Evolutionary conservation across 2,329 filamentous ascomycete species (phyloP).

Genomic region (Talaromyces sp.): DNA sequence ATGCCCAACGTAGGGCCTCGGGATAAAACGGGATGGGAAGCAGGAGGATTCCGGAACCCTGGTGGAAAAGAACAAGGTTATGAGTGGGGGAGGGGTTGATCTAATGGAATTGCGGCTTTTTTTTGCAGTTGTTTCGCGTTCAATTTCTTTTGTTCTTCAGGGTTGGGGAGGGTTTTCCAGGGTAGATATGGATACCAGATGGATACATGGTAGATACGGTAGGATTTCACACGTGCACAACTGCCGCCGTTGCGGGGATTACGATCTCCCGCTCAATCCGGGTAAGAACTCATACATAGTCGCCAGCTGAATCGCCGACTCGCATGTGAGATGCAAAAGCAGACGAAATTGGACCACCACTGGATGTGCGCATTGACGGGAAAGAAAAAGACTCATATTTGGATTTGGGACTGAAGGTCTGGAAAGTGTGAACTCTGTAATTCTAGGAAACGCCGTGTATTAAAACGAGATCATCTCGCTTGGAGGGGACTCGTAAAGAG

Average conservation of each 20-base stretch:
- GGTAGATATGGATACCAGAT: not conserved
- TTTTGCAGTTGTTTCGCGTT: not conserved
- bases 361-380: too few species aligned
- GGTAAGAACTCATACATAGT: not conserved
- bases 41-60: conserved; percentile 4
- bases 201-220: not conserved
- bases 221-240: conserved; percentile 20
- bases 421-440: too few species aligned
- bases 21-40: conserved; percentile 22
- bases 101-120: conserved; percentile 1
- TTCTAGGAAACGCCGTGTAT: not conserved
- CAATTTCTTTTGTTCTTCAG: not conserved
- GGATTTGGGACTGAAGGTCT: too few species aligned
- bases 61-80: not conserved
- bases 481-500: not conserved
- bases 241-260: conserved; percentile 18
- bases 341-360: too few species aligned
- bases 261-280: conserved; percentile 8
- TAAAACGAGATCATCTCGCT: not conserved
- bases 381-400: too few species aligned
- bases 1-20: conserved; percentile 17
- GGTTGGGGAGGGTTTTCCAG: not conserved
- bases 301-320: too few species aligned
- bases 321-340: too few species aligned
- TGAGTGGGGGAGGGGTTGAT: conserved; percentile 1